Evolutionary conservation across 176 grass and related monocot genomes (phyloP).

Genomic region (Hordeum marinum): DNA sequence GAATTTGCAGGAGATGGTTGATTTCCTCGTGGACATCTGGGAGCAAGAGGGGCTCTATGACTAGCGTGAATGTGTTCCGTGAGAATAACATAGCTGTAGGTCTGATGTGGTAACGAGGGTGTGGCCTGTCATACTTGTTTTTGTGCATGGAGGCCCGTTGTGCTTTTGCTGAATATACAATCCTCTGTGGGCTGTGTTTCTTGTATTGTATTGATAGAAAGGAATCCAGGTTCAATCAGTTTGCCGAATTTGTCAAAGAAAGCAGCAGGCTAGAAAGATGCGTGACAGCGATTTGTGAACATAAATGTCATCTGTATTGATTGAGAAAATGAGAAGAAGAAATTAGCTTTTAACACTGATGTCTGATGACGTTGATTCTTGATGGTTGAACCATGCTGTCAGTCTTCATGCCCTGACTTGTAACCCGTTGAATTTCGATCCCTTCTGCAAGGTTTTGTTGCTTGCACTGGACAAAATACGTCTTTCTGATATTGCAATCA

Average conservation of each 20-base stretch:
- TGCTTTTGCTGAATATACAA: conserved; percentile 18
- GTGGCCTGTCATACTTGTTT: conserved; percentile 39
- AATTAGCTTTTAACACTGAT: neutral
- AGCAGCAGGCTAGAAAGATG: neutral
- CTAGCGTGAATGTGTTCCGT: conserved; percentile 5
- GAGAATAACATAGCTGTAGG: conserved; percentile 48
- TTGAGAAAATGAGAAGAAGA: neutral
- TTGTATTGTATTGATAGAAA: conserved; percentile 15
- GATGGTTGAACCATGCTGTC: neutral
- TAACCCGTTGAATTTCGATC: neutral
- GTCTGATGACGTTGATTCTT: conserved; percentile 13
- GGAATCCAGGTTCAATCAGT: conserved; percentile 3
- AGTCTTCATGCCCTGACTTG: neutral
- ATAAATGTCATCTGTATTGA: conserved; percentile 28
- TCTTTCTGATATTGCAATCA: no score
- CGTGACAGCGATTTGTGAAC: neutral
- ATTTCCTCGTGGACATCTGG: conserved; percentile 61
- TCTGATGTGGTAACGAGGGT: conserved; percentile 13
- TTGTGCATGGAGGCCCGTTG: conserved; percentile 24
- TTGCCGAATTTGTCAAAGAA: conserved; percentile 16
- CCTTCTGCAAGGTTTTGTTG: neutral
- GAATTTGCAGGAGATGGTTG: conserved; percentile 50
- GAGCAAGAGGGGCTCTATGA: conserved; percentile 51
- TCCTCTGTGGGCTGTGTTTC: neutral
- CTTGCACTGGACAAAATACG: neutral